These are phyloP conservation scores for Ananas comosus DNA, from an alignment of 176 grass and related monocot species.

Conservation along the genomic window DNA sequence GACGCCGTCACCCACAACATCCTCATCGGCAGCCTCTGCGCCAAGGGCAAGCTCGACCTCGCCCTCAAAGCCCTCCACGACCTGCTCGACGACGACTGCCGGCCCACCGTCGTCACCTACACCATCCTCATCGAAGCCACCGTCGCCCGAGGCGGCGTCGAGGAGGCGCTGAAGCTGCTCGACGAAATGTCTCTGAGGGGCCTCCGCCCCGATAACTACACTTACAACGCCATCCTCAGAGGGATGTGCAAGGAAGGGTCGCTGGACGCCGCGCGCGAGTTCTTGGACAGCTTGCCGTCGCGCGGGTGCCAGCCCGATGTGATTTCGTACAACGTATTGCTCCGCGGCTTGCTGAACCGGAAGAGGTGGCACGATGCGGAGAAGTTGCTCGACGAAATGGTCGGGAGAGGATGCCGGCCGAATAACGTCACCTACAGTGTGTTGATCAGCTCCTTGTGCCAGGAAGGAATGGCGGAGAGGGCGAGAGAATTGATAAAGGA, in stretches of 20 bases:
- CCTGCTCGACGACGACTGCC: conserved; percentile 32
- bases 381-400: conserved; percentile 42
- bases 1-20: conserved; percentile 50
- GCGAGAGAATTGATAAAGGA: conserved; percentile 51
- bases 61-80: conserved; percentile 35
- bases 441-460: conserved; percentile 48
- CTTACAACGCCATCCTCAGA: conserved; percentile 44
- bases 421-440: conserved; percentile 54
- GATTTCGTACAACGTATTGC: conserved; percentile 47
- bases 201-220: conserved; percentile 42
- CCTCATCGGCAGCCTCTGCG: conserved; percentile 49
- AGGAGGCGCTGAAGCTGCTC: conserved; percentile 41
- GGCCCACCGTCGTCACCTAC: conserved; percentile 51
- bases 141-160: conserved; percentile 32
- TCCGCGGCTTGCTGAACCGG: conserved; percentile 35
- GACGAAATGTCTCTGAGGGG: conserved; percentile 47
- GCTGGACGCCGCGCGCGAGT: conserved; percentile 35
- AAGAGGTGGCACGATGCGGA: conserved; percentile 49
- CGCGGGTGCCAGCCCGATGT: conserved; percentile 42
- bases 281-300: conserved; percentile 32
- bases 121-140: conserved; percentile 55
- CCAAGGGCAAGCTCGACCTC: conserved; percentile 29
- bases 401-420: conserved; percentile 28
- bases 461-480: conserved; percentile 42
- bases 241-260: conserved; percentile 47